Percentiles rank a stretch among this genome's conserved stretches.
Conservation (phyloP, 129 eudicot genomes). For the Oenanthe sinensis region DNA sequence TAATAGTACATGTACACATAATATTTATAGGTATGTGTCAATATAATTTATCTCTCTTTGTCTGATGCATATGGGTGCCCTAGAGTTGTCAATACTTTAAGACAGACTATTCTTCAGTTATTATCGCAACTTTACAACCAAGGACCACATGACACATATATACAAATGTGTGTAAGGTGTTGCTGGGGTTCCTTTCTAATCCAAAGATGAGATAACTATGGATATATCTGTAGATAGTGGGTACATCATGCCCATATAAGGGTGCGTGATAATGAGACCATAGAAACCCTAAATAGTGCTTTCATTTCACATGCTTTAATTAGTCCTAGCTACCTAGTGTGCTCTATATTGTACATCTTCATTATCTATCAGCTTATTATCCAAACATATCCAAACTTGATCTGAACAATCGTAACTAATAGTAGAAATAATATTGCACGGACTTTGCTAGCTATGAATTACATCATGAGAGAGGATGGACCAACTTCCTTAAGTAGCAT, state of each 20-base stretch:
- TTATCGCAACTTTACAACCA: slow-evolving; percentile 5
- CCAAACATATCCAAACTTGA: background rate
- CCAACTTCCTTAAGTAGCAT: slow-evolving; percentile 17
- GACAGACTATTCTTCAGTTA: slow-evolving; percentile 2
- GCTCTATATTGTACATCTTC: background rate
- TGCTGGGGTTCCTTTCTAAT: slow-evolving; percentile 27
- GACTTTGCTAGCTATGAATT: background rate
- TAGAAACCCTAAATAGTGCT: slow-evolving; percentile 24
- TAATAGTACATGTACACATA: background rate
- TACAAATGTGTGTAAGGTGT: background rate
- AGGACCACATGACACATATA: background rate
- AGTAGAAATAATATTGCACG: background rate
- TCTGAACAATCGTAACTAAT: background rate
- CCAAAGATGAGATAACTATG: slow-evolving; percentile 15
- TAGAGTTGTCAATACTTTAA: slow-evolving; percentile 18
- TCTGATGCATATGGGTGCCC: slow-evolving; percentile 19
- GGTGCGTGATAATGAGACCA: slow-evolving; percentile 29
- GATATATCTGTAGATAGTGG: slow-evolving; percentile 4
- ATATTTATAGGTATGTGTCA: background rate
- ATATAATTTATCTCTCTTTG: slow-evolving; percentile 6
- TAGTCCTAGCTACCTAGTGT: background rate
- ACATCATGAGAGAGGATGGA: slow-evolving; percentile 9
- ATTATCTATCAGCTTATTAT: background rate
- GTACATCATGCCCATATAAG: slow-evolving; percentile 6
- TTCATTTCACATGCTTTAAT: slow-evolving; percentile 21